phyloP scores from a whole-genome alignment of 495 filamentous ascomycete genomes.

The Penicillium lividum region DNA sequence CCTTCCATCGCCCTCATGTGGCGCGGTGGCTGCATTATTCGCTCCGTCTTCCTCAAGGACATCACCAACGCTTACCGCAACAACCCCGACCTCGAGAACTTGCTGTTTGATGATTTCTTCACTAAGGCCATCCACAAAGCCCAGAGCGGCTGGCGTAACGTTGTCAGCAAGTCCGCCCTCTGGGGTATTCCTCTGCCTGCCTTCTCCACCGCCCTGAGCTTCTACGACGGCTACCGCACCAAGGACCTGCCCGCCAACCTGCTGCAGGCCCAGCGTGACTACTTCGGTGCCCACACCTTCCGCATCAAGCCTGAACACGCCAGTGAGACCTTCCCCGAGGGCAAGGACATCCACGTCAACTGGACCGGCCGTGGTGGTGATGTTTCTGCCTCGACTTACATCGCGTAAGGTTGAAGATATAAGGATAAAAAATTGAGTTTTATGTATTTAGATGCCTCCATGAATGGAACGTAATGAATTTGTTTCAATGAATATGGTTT shows the following conservation, averaged over 20 bases:
- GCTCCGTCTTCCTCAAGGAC: slow-evolving; percentile 99
- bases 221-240: slow-evolving; percentile 98
- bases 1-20: slow-evolving; percentile 99
- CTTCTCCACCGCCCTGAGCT: slow-evolving; percentile 93
- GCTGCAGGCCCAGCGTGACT: slow-evolving; percentile 97
- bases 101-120: slow-evolving; percentile 99
- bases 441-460: slow-evolving; percentile 37
- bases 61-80: slow-evolving; percentile 96
- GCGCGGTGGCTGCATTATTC: slow-evolving; percentile 99
- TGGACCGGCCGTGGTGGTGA: slow-evolving; percentile 98
- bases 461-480: slow-evolving; percentile 33
- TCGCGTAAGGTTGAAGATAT: slow-evolving; percentile 64
- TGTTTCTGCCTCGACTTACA: slow-evolving; percentile 94
- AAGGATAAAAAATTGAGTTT: slow-evolving; percentile 31
- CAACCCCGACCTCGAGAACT: slow-evolving; percentile 94
- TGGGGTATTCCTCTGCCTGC: slow-evolving; percentile 94
- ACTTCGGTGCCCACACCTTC: slow-evolving; percentile 99
- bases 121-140: slow-evolving; percentile 97
- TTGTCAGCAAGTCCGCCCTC: slow-evolving; percentile 85
- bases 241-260: slow-evolving; percentile 96
- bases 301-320: slow-evolving; percentile 90
- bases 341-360: slow-evolving; percentile 96
- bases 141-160: slow-evolving; percentile 93
- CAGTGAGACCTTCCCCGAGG: slow-evolving; percentile 78
- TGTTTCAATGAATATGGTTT: slow-evolving; percentile 6